Base-by-base conservation (phyloP, 352 stramenopile species). In the Elongisporangium anandrum region DNA sequence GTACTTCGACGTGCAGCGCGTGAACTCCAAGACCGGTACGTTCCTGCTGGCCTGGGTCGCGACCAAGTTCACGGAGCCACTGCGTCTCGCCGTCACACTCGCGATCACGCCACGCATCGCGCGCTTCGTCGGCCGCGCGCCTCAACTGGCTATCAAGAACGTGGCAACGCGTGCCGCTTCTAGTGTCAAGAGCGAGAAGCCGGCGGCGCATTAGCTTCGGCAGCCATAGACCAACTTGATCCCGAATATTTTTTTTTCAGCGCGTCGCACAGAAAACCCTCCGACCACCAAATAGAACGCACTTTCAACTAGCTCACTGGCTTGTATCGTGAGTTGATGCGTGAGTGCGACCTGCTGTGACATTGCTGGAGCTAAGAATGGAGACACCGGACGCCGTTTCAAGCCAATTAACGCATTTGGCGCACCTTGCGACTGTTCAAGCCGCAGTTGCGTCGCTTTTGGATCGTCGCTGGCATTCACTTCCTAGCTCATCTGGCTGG, bases 21-120 rank as follows among this genome's bases (percentile, higher is more conserved):
- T 94, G 61, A 92, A 79, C 65, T 77, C 82, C 54, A 92, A 90
- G 79, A 90, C 79, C 9, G 82, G 85, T 17, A 79, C 81, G 49
- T 92, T 95, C 53, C 57, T 93, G 50, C 77, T 95, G 50, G 85
- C 85, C 24, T 95, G 85, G 85, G 73, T 93, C 59, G 85, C 81
- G 50, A 95, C 85, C 58, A 95, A 95, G 72, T 95, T 95, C 68
- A 93, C 85, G 13, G 85, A 95, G 71, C 85, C 85, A 1, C 19
- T 95, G 64, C 78, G 85, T 20, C 70, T 95, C 23, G 85, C 83
- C 6, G 19, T 95, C 21, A 95, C 85, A 52, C 67, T 95, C 21
- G 82, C 84, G 53, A 75, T 92, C 53, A 95, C 85, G 21, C 85
- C 85, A 41, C 79, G 83, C 22, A 77, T 95, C 50, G 82, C 85